Evolutionary conservation across 805 yeast genomes (phyloP).

Genomic region (Kuraishia capsulata): DNA sequence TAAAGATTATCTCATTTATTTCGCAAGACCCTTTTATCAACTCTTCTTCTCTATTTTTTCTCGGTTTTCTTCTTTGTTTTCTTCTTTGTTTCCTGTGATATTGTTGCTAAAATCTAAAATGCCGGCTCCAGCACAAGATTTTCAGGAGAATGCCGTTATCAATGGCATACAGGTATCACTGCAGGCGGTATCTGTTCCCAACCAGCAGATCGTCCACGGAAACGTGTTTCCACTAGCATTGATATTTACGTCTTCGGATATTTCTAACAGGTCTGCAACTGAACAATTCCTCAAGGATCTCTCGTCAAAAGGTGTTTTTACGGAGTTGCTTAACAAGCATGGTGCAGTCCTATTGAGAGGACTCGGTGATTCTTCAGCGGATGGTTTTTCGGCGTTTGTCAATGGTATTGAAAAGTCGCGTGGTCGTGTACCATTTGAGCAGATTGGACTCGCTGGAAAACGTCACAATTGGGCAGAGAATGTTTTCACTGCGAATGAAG

Average conservation of each 20-base stretch:
- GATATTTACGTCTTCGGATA: not conserved
- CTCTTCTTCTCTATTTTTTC: no score
- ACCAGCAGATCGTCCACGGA: not conserved
- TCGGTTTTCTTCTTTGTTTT: no score
- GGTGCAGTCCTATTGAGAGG: conserved; percentile 22
- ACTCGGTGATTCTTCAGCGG: conserved; percentile 12
- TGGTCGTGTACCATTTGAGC: conserved; percentile 16
- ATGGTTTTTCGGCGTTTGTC: conserved; percentile 12
- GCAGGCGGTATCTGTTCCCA: not conserved
- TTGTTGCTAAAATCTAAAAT: no score
- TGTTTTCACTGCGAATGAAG: conserved; percentile 23
- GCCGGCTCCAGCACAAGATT: no score
- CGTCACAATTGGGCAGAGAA: conserved; percentile 16
- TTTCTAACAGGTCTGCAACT: conserved; percentile 1
- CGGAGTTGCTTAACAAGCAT: conserved; percentile 13
- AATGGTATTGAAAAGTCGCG: conserved; percentile 13
- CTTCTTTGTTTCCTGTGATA: no score
- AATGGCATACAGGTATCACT: not conserved
- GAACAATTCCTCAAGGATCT: conserved; percentile 6
- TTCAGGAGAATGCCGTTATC: no score
- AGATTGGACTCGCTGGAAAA: conserved; percentile 20
- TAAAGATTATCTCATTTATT: no score
- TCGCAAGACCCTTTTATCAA: no score
- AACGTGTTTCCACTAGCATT: not conserved
- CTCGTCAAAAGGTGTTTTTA: conserved; percentile 15